Base-by-base conservation (phyloP, 306 rosid species). In the Malus orientalis region DNA sequence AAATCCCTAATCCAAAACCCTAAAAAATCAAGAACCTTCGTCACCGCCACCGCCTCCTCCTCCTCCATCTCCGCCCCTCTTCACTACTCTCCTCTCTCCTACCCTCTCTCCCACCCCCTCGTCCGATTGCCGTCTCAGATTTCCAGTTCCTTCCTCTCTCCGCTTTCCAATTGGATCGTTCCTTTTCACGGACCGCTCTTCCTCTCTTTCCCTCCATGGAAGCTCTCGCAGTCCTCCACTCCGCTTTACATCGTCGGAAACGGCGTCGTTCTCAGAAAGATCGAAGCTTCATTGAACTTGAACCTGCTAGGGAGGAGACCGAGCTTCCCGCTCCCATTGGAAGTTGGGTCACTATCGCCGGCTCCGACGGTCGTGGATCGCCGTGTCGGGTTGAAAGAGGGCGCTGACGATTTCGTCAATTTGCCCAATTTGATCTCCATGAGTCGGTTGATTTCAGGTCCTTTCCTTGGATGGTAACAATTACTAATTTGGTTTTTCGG, bases 141-240 rank as follows among this genome's bases (percentile, higher is more conserved):
- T 23, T 80, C 82, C 42, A 19, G 76, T 19, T 63, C 81, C 76
- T 78, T 88, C 49, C 80, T 87, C 30, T 82, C 87, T 62, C 89
- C 86, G 3, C 44, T 87, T 36, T 82, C 91, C 73, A 84, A 76
- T 40, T 89, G 87, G 86, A 45, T 85, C 42, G 20, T 70, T 2
- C 86, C 86, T 13, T 70, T 80, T 30, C 91, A 83, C 11, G 91
- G 95, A 2, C 98, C 96, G 44, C 96, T 91, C 71, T 91, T 94
- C 82, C 89, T 94, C 30, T 82, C 86, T 63, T 84, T 59, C 10
- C 97, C 96, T 1, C 98, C 96, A 0, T 94, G 98, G 96, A 94
- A 92, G 82, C 95, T 94, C 60, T 92, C 92, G 18, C 96, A 94
- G 78, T 89, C 98, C 76, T 94, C 98, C 51, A 90, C 98, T 4